phyloP scores from a whole-genome alignment of 768 basidiomycete genomes.

The Termitomyces sp. region DNA sequence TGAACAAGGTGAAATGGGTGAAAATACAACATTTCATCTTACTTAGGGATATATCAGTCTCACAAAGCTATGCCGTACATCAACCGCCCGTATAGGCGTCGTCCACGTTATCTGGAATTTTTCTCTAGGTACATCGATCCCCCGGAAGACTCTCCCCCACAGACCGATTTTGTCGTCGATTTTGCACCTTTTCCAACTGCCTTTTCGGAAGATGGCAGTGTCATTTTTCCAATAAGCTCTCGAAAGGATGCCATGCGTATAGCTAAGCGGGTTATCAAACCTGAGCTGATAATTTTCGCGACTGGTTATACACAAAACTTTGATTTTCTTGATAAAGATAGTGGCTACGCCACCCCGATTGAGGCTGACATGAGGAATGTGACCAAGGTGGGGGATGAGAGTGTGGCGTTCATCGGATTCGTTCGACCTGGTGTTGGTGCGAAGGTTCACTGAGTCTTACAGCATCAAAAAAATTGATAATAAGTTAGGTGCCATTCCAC shows the following conservation, averaged over 20 bases:
- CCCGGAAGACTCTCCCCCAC: conserved; percentile 45
- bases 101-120: conserved; percentile 41
- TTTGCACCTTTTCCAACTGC: conserved; percentile 55
- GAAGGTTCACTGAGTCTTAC: not conserved
- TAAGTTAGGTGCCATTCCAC: conserved; percentile 49
- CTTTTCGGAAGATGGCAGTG: conserved; percentile 41
- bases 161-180: conserved; percentile 45
- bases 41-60: conserved; percentile 29
- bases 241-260: conserved; percentile 45
- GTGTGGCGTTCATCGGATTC: conserved; percentile 55
- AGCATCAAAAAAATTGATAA: conserved; percentile 12
- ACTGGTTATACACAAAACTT: conserved; percentile 51
- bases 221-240: conserved; percentile 42
- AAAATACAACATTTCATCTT: not conserved
- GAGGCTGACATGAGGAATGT: conserved; percentile 47
- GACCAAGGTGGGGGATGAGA: conserved; percentile 40
- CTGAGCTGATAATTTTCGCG: conserved; percentile 48
- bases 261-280: conserved; percentile 36
- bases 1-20: conserved; percentile 48
- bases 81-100: conserved; percentile 52
- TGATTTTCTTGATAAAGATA: conserved; percentile 34
- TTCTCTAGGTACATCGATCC: conserved; percentile 60
- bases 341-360: conserved; percentile 38
- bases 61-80: conserved; percentile 61
- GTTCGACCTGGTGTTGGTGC: conserved; percentile 57